These are phyloP conservation scores for Piloderma croceum DNA, from an alignment of 768 basidiomycete genomes.

Conservation along the genomic window DNA sequence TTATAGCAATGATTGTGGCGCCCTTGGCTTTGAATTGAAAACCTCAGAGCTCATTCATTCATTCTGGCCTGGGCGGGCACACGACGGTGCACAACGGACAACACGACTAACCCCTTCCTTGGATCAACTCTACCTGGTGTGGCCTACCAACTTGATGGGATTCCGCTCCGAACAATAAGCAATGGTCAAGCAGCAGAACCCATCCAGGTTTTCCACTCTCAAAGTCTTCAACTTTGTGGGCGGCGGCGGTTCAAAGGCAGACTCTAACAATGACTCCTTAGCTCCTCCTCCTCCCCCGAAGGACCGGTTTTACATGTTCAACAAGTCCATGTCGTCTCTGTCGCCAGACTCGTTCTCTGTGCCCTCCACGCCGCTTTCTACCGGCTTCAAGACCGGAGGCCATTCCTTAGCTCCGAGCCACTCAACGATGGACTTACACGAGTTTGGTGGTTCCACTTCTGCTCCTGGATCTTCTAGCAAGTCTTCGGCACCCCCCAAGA, in stretches of 20 bases:
- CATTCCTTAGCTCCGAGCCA: slow-evolving; percentile 5
- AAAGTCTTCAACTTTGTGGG: slow-evolving; percentile 36
- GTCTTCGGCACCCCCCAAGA: slow-evolving; percentile 21
- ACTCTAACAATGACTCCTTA: slow-evolving; percentile 3
- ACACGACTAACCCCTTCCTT: no score
- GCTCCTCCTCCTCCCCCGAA: slow-evolving; percentile 65
- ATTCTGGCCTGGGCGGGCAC: no score
- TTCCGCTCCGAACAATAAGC: no score
- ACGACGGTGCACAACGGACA: no score
- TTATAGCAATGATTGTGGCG: no score
- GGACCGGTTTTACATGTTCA: slow-evolving; percentile 47
- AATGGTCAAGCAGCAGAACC: no score
- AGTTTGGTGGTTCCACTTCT: slow-evolving; percentile 4
- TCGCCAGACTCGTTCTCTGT: slow-evolving; percentile 35
- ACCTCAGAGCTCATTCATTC: no score
- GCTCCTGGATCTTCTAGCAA: slow-evolving; percentile 20
- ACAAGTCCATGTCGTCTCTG: slow-evolving; percentile 43
- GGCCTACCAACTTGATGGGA: no score
- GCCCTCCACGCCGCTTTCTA: slow-evolving; percentile 18
- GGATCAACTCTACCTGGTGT: no score
- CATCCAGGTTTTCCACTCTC: slow-evolving; percentile 37
- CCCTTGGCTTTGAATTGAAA: no score
- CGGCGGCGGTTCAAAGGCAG: slow-evolving; percentile 8
- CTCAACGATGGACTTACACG: background rate
- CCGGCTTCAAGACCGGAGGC: slow-evolving; percentile 7